phyloP scores from a whole-genome alignment of 169 alveolate genomes.

The Plasmodium knowlesi region DNA sequence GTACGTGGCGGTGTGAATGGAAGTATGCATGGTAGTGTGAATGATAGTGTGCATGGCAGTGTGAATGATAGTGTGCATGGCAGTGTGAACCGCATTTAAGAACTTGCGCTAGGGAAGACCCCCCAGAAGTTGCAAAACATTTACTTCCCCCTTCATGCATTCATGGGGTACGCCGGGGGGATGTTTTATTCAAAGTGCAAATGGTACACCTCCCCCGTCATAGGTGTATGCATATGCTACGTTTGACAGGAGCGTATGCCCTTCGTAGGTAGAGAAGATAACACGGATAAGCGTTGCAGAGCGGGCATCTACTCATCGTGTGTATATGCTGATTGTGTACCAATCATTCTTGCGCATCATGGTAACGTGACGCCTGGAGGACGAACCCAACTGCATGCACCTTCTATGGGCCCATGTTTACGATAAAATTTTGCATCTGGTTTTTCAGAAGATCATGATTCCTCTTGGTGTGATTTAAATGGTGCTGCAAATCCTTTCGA shows the following conservation, averaged over 20 bases:
- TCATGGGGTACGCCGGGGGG: background rate
- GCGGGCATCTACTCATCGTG: background rate
- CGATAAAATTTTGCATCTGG: slow-evolving; percentile 46
- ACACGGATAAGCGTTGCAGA: background rate
- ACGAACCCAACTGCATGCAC: background rate
- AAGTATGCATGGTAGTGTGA: too few relatives aligned
- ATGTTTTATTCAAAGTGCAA: background rate
- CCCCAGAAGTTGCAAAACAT: background rate
- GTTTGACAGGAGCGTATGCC: background rate
- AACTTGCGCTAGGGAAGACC: background rate
- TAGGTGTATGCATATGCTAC: background rate
- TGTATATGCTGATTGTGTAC: background rate
- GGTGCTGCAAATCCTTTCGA: slow-evolving; percentile 23
- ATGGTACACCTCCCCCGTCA: background rate
- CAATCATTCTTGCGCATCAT: background rate
- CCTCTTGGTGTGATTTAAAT: slow-evolving; percentile 30
- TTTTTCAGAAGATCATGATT: slow-evolving; percentile 39
- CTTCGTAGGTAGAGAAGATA: background rate
- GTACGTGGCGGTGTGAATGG: too few relatives aligned
- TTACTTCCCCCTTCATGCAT: background rate
- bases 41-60: background rate
- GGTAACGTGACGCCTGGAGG: background rate
- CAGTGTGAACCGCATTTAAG: background rate
- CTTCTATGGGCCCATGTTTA: background rate
- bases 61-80: background rate